Conservation (phyloP, 495 filamentous ascomycete genomes). For the Aspergillus avenaceus region DNA sequence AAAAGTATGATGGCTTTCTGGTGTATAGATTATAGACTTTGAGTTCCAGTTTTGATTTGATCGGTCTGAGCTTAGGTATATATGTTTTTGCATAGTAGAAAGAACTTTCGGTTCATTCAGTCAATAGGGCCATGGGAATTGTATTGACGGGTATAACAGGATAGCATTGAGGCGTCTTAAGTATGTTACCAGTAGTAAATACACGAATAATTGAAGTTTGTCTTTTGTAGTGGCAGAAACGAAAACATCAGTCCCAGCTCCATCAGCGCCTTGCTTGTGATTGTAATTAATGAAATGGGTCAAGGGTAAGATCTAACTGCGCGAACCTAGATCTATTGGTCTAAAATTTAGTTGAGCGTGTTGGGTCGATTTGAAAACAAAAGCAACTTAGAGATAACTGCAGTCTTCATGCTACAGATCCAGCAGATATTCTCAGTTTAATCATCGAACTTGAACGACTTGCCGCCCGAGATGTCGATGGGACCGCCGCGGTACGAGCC, state of each 20-base stretch:
- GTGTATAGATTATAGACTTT: no score
- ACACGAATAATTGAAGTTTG: neutral
- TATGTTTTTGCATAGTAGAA: no score
- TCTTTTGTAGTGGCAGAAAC: neutral
- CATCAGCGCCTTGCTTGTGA: conserved; percentile 27
- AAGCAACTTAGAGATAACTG: neutral
- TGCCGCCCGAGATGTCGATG: conserved; percentile 65
- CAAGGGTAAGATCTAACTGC: conserved; percentile 6
- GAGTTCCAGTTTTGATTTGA: no score
- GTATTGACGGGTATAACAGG: no score
- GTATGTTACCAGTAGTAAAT: no score
- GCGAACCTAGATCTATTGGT: conserved; percentile 15
- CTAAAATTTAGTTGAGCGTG: conserved; percentile 8
- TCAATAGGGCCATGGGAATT: no score
- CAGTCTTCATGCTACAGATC: neutral
- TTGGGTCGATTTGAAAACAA: neutral
- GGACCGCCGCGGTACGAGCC: conserved; percentile 82
- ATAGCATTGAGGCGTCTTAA: no score
- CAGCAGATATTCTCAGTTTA: conserved; percentile 30
- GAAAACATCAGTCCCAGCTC: conserved; percentile 17
- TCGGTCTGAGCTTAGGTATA: no score
- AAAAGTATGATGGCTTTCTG: no score
- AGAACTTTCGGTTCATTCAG: no score
- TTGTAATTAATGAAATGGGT: conserved; percentile 5
- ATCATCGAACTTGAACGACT: conserved; percentile 85